Percentiles rank a stretch among this genome's conserved stretches.
These are phyloP conservation scores for Leccinum pellstonianum DNA, from an alignment of 768 basidiomycete species.

Conservation along the genomic window DNA sequence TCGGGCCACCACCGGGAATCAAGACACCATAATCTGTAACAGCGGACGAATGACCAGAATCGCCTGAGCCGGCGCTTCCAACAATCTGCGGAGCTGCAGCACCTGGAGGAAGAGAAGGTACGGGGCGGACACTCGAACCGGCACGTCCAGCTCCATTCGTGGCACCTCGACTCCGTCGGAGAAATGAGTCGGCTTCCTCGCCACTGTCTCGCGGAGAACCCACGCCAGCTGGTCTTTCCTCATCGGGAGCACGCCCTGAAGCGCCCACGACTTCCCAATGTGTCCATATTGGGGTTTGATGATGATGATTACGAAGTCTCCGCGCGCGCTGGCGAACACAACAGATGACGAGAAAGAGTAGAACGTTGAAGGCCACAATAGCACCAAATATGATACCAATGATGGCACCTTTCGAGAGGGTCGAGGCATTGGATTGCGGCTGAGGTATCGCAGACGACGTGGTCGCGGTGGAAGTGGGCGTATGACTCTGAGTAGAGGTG, in stretches of 20 bases:
- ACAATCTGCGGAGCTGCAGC: slow-evolving; percentile 35
- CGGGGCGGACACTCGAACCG: slow-evolving; percentile 17
- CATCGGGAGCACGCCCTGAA: slow-evolving; percentile 19
- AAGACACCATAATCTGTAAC: slow-evolving; percentile 36
- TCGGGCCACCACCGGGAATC: slow-evolving; percentile 33
- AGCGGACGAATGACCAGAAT: slow-evolving; percentile 41
- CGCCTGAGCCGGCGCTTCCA: slow-evolving; percentile 41
- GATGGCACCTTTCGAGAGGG: slow-evolving; percentile 30
- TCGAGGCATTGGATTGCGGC: slow-evolving; percentile 29
- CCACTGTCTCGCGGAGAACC: slow-evolving; percentile 69
- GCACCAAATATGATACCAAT: slow-evolving; percentile 42
- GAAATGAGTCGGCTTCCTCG: slow-evolving; percentile 67
- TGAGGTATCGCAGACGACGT: slow-evolving; percentile 29
- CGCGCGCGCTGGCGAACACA: slow-evolving; percentile 32
- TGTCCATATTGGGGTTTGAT: slow-evolving; percentile 37
- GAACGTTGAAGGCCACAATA: slow-evolving; percentile 57
- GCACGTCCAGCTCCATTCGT: slow-evolving; percentile 16
- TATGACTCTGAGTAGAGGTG: slow-evolving; percentile 20
- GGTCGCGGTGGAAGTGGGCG: slow-evolving; percentile 23
- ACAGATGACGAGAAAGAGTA: slow-evolving; percentile 47
- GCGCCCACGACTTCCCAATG: slow-evolving; percentile 46
- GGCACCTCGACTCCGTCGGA: slow-evolving; percentile 38
- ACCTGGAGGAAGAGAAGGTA: slow-evolving; percentile 32
- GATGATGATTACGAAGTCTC: slow-evolving; percentile 16
- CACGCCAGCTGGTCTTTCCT: slow-evolving; percentile 49